These are phyloP conservation scores for Triticum turgidum DNA, from an alignment of 176 grass and related monocot genomes.

Conservation along the genomic window DNA sequence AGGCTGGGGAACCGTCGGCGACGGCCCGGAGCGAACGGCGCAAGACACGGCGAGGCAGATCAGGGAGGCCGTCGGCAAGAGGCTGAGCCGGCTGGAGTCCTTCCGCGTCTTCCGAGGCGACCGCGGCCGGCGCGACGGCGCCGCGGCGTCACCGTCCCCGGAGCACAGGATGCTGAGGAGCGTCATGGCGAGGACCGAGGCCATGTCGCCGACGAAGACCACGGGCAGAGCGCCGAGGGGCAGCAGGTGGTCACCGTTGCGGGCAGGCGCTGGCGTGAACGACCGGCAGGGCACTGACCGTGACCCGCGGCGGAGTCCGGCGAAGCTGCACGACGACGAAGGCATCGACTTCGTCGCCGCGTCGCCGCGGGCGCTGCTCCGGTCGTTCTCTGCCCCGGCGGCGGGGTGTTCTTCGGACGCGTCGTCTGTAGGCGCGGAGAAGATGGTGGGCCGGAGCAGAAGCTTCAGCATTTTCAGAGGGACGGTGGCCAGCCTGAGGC, in stretches of 20 bases:
- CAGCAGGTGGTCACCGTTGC: conserved; percentile 25
- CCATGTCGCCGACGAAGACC: neutral
- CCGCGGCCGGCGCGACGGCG: conserved; percentile 17
- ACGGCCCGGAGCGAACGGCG: conserved; percentile 38
- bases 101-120: conserved; percentile 40
- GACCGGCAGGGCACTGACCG: neutral
- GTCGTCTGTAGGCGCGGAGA: conserved; percentile 14
- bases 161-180: conserved; percentile 43
- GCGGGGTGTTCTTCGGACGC: conserved; percentile 22
- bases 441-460: conserved; percentile 26
- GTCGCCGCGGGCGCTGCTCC: conserved; percentile 39
- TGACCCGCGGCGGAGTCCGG: neutral
- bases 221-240: conserved; percentile 28
- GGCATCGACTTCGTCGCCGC: neutral
- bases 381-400: conserved; percentile 75
- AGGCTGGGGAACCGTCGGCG: neutral
- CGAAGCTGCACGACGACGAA: neutral
- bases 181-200: conserved; percentile 37
- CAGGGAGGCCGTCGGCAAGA: conserved; percentile 46
- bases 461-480: conserved; percentile 51
- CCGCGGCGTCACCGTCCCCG: conserved; percentile 7
- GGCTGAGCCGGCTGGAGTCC: conserved; percentile 49
- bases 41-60: conserved; percentile 55
- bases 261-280: neutral
- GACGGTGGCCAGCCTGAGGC: conserved; percentile 48